phyloP scores from a whole-genome alignment of 805 yeast genomes.

The Saccharomycopsis lassenensis region DNA sequence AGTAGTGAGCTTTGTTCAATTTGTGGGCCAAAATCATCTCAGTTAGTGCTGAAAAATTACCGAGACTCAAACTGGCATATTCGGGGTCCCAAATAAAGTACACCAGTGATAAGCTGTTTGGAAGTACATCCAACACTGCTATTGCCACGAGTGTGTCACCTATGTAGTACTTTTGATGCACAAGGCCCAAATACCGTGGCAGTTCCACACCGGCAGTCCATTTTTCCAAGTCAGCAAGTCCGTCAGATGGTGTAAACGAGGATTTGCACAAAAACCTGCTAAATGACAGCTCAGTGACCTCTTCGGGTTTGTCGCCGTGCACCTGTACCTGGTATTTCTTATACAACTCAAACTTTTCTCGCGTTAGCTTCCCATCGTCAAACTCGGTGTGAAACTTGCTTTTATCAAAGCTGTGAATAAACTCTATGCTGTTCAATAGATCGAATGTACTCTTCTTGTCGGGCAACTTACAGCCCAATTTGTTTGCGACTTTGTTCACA shows the following conservation, averaged over 20 bases:
- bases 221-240: constrained; percentile 1
- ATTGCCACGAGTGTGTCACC: constrained; percentile 58
- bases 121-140: constrained; percentile 68
- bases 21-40: constrained; percentile 49
- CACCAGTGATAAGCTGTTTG: constrained; percentile 68
- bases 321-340: constrained; percentile 59
- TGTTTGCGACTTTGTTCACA: constrained; percentile 47
- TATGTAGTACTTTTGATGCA: constrained; percentile 69
- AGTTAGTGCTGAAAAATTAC: constrained; percentile 64
- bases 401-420: constrained; percentile 18
- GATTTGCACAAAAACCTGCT: constrained; percentile 55
- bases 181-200: constrained; percentile 48
- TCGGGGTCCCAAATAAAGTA: constrained; percentile 87
- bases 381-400: constrained; percentile 31
- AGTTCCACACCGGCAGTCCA: too few species aligned
- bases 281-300: constrained; percentile 40
- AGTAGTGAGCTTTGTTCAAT: constrained; percentile 45
- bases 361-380: constrained; percentile 40
- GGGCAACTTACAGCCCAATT: constrained; percentile 22
- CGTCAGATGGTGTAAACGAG: constrained; percentile 36
- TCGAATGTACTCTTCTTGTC: constrained; percentile 15
- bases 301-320: constrained; percentile 49
- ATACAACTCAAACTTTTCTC: constrained; percentile 53
- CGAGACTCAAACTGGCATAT: constrained; percentile 55
- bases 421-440: constrained; percentile 5